phyloP scores from a whole-genome alignment of 73 alveolate species.

The Paramecium sexaurelia region DNA sequence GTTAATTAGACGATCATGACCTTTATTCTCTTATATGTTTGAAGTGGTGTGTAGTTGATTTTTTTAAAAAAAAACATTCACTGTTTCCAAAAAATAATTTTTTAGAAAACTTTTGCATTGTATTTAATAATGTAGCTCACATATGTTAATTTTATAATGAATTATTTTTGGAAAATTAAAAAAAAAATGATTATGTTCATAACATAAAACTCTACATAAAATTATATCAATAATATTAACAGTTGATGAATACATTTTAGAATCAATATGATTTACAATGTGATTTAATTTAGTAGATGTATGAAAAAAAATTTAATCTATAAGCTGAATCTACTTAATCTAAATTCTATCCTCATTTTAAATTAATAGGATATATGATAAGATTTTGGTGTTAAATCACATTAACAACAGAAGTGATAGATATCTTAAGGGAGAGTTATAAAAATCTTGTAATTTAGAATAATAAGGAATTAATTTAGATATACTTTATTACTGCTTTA shows the following conservation, averaged over 20 bases:
- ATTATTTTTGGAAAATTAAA: not conserved
- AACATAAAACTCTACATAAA: not conserved
- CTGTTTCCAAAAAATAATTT: not conserved
- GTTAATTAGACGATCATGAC: not conserved
- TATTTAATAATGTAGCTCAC: not conserved
- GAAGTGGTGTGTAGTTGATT: conserved; percentile 3
- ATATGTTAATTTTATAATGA: not conserved
- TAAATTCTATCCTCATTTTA: not conserved
- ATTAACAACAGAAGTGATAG: not conserved
- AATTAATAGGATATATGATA: conserved; percentile 15
- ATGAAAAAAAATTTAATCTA: not conserved
- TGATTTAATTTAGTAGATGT: not conserved
- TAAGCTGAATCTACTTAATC: not conserved
- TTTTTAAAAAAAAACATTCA: not conserved
- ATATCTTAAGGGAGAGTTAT: not conserved
- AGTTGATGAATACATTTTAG: not conserved
- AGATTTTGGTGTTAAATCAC: not conserved
- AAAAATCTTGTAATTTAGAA: not conserved
- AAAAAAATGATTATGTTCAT: not conserved
- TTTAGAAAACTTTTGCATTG: not conserved
- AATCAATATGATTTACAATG: not conserved
- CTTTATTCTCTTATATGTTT: not conserved
- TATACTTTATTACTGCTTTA: not conserved
- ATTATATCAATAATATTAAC: not conserved
- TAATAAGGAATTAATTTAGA: not conserved